phyloP scores from a whole-genome alignment of 176 grass and related monocot genomes.

The Eragrostis curvula region DNA sequence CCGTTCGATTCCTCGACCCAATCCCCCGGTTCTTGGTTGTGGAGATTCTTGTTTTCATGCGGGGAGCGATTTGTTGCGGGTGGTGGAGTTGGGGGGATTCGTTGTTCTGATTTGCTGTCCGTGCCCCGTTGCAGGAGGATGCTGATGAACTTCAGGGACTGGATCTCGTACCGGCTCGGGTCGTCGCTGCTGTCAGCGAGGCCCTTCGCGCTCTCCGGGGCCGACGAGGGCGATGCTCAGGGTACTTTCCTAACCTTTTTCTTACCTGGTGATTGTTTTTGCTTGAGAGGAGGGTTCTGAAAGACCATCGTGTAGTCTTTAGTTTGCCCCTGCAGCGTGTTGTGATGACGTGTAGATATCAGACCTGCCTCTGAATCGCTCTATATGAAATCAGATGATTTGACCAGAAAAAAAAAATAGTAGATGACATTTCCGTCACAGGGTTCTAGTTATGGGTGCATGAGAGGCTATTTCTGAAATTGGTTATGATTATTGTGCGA shows the following conservation, averaged over 20 bases:
- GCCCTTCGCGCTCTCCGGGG: slow-evolving; percentile 51
- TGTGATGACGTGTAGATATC: background rate
- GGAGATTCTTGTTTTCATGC: background rate
- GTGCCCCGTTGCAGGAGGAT: background rate
- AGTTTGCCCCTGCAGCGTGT: background rate
- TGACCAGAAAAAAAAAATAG: background rate
- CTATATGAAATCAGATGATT: background rate
- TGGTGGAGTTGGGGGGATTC: background rate
- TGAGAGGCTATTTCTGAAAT: background rate
- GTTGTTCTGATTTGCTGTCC: background rate
- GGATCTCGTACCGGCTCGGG: slow-evolving; percentile 61
- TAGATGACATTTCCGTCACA: background rate
- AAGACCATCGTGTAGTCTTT: background rate
- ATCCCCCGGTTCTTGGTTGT: background rate
- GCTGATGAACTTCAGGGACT: slow-evolving; percentile 72
- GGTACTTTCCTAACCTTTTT: background rate
- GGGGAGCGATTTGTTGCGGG: background rate
- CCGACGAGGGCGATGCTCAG: slow-evolving; percentile 10
- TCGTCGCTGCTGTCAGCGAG: slow-evolving; percentile 61
- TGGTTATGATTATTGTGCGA: background rate
- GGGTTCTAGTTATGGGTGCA: background rate
- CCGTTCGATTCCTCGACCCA: background rate
- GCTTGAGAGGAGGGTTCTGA: background rate
- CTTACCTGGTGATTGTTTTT: background rate
- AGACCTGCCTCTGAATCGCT: background rate